A percentile compares a stretch with the other conserved stretches of the same genome.
phyloP scores from a whole-genome alignment of 2,329 filamentous ascomycete genomes.

The Fusarium nodosum region DNA sequence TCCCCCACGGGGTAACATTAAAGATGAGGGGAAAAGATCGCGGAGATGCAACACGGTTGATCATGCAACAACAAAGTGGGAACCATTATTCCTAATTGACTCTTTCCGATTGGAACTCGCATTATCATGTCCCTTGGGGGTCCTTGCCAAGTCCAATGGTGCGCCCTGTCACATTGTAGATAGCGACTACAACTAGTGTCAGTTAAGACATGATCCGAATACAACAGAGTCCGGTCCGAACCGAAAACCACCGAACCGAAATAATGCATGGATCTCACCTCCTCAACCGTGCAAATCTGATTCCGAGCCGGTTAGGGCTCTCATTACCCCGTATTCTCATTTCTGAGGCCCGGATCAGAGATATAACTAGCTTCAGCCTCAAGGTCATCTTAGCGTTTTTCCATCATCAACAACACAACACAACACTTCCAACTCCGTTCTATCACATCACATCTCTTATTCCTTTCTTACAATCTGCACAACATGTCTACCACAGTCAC shows the following conservation, averaged over 20 bases:
- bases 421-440: neutral
- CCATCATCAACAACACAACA: conserved; percentile 25
- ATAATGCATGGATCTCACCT: neutral
- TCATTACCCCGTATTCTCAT: conserved; percentile 8
- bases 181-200: conserved; percentile 6
- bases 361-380: conserved; percentile 42
- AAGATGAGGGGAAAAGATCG: conserved; percentile 27
- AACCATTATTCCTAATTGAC: neutral
- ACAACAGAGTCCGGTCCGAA: conserved; percentile 18
- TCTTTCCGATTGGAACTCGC: neutral
- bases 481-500: conserved; percentile 33
- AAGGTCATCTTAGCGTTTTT: conserved; percentile 27
- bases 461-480: neutral
- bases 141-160: neutral
- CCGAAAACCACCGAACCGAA: conserved; percentile 23
- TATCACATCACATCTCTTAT: neutral
- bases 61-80: conserved; percentile 1
- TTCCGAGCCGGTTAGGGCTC: conserved; percentile 17
- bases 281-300: neutral
- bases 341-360: conserved; percentile 11
- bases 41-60: conserved; percentile 21
- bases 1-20: conserved; percentile 22
- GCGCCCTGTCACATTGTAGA: neutral
- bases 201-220: conserved; percentile 10
- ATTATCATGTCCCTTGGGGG: neutral